phyloP scores from a whole-genome alignment of 306 rosid species.

The Mimosa pudica region DNA sequence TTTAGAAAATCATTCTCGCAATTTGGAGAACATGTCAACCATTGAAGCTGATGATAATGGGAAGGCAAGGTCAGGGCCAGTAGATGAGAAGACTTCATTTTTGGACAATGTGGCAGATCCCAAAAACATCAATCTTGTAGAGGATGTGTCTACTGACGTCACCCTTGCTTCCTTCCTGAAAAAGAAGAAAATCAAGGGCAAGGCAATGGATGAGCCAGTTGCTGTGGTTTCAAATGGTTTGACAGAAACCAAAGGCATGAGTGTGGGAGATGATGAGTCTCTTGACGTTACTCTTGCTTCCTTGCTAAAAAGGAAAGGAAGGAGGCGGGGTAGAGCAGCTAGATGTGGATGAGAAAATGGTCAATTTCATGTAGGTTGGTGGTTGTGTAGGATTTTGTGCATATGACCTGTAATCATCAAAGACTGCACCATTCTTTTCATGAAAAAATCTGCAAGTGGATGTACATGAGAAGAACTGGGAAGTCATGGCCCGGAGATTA shows the following conservation, averaged over 20 bases:
- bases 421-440: neutral
- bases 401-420: neutral
- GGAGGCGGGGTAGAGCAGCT: constrained; percentile 29
- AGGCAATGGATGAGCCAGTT: constrained; percentile 30
- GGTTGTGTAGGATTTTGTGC: constrained; percentile 8
- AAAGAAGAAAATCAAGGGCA: constrained; percentile 27
- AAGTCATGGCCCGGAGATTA: neutral
- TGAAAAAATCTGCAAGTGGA: constrained; percentile 2
- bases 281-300: constrained; percentile 30
- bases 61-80: constrained; percentile 31
- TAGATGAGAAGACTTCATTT: constrained; percentile 25
- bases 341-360: constrained; percentile 6
- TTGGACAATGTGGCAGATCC: constrained; percentile 33
- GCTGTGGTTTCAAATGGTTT: constrained; percentile 23
- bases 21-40: constrained; percentile 11
- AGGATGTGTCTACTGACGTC: constrained; percentile 19
- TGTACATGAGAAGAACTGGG: neutral
- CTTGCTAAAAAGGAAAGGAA: constrained; percentile 31
- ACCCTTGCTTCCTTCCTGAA: constrained; percentile 32
- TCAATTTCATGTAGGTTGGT: constrained; percentile 4
- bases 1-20: constrained; percentile 30
- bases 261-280: constrained; percentile 23
- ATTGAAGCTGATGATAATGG: constrained; percentile 16
- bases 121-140: constrained; percentile 23
- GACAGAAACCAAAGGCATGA: constrained; percentile 29